Evolutionary conservation across 228 moss, liverwort and hornwort species (phyloP).

Genomic region (Sphagnum magellanicum): DNA sequence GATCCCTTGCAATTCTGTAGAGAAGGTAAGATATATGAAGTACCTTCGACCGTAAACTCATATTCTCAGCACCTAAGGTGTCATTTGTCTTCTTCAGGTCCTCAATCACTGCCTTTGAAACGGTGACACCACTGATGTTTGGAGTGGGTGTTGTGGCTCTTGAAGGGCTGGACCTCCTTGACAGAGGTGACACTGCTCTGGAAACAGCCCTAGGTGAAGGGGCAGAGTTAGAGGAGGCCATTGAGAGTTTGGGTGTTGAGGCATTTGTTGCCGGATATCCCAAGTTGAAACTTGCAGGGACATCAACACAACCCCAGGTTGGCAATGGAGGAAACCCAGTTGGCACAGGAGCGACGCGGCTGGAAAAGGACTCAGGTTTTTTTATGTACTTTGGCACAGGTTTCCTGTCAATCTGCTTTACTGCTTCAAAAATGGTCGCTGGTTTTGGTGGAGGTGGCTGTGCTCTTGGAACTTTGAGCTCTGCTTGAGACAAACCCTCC

Average conservation of each 20-base stretch:
- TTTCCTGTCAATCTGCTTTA: constrained; percentile 53
- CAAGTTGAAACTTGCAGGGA: constrained; percentile 76
- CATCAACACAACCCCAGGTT: constrained; percentile 72
- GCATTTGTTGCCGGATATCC: constrained; percentile 27
- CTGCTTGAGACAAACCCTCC: constrained; percentile 58
- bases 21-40: neutral
- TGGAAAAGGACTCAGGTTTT: constrained; percentile 67
- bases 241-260: constrained; percentile 27
- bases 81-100: constrained; percentile 95
- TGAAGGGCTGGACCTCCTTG: constrained; percentile 83
- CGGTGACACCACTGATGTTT: constrained; percentile 66
- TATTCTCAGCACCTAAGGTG: constrained; percentile 71
- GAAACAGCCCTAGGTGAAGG: constrained; percentile 59
- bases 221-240: constrained; percentile 33
- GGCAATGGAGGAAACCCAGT: constrained; percentile 22
- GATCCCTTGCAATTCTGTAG: neutral
- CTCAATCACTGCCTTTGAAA: constrained; percentile 81
- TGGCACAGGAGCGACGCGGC: constrained; percentile 84
- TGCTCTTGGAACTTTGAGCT: constrained; percentile 50
- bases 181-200: constrained; percentile 84
- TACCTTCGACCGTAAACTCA: constrained; percentile 72
- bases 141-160: constrained; percentile 94
- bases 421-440: constrained; percentile 57
- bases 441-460: constrained; percentile 52
- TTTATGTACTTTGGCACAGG: constrained; percentile 41